phyloP scores from a whole-genome alignment of 2,329 filamentous ascomycete species.

The Cercospora sp. region DNA sequence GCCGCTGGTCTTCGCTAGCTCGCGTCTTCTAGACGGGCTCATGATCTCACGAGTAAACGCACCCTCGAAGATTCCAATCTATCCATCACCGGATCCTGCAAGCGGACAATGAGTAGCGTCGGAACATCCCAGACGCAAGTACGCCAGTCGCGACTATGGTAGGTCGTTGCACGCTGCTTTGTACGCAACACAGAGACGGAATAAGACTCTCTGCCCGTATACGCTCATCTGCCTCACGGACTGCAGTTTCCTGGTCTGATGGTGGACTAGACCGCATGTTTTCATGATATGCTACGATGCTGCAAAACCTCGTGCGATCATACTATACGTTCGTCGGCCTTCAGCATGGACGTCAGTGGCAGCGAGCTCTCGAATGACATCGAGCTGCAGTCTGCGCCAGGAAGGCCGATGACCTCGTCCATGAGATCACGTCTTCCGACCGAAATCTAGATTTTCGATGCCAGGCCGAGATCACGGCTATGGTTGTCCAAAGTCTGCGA shows the following conservation, averaged over 20 bases:
- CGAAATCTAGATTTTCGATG: neutral
- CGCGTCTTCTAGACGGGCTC: neutral
- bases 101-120: neutral
- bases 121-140: neutral
- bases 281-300: neutral
- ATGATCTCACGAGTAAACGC: neutral
- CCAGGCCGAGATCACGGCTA: neutral
- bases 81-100: neutral
- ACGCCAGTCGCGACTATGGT: neutral
- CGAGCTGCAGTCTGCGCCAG: neutral
- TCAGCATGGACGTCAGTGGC: neutral
- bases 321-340: neutral
- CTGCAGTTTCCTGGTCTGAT: neutral
- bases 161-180: neutral
- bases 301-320: neutral
- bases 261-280: neutral
- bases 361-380: slow-evolving; percentile 1
- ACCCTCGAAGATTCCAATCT: neutral
- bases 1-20: neutral
- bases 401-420: neutral
- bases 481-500: neutral
- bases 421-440: neutral
- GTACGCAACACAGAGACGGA: neutral
- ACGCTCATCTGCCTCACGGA: neutral
- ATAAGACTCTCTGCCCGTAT: neutral